Conservation (phyloP, 2,329 filamentous ascomycete species). For the Fulvia fulva region DNA sequence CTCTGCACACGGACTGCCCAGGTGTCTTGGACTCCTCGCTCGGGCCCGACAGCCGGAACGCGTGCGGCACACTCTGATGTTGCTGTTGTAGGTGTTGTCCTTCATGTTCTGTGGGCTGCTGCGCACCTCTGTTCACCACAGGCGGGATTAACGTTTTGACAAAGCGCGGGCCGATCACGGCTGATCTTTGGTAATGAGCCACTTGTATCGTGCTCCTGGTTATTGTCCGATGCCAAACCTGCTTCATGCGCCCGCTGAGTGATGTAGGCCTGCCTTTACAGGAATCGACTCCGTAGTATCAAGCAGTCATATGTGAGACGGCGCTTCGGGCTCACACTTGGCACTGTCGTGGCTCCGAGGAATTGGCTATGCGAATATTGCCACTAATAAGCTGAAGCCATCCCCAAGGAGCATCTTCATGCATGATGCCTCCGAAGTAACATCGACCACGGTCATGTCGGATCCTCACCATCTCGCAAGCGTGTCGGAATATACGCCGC, state of each 20-base stretch:
- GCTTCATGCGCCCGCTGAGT: not conserved
- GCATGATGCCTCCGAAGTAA: not conserved
- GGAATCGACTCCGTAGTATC: not conserved
- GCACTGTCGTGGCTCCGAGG: not conserved
- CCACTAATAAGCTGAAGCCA: not conserved
- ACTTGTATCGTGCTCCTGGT: not conserved
- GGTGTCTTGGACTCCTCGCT: too few species aligned
- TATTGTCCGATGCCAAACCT: not conserved
- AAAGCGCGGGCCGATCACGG: not conserved
- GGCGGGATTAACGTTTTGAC: not conserved
- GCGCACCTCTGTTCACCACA: not conserved
- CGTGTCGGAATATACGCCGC: too few species aligned
- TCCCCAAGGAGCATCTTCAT: not conserved
- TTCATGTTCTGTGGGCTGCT: not conserved
- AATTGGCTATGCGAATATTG: not conserved
- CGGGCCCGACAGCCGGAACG: not conserved
- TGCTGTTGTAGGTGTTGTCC: not conserved
- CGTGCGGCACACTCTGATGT: too few species aligned
- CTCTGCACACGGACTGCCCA: too few species aligned
- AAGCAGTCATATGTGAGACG: not conserved
- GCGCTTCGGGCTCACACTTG: not conserved
- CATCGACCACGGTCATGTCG: too few species aligned
- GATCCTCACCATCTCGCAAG: too few species aligned
- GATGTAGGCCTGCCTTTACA: not conserved
- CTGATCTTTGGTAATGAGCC: not conserved